Base-by-base conservation (phyloP, 768 basidiomycete species). In the Tricholoma matsutake region DNA sequence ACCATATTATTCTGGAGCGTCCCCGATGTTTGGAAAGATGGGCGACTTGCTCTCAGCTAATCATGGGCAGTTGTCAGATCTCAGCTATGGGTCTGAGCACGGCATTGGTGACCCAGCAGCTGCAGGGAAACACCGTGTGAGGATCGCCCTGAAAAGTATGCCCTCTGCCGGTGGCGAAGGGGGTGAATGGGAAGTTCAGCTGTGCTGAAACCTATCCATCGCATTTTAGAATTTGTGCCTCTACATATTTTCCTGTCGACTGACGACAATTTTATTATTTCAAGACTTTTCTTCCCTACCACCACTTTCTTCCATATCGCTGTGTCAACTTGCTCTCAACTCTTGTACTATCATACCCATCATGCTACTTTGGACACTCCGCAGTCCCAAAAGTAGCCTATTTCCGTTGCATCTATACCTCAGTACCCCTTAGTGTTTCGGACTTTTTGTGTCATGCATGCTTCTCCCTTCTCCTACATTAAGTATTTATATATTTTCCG, bases 131-230 rank as follows among this genome's bases (percentile, higher is more conserved):
- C 81, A 84, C 39, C 81, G 87, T 39, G 86, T 88, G 63, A 81
- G 86, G 63, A 86, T 88, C 54, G 85, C 87, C 29, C 75, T 89
- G 63, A 88, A 85, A 73, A 85, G 81, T 66, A 74, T 86, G 73
- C 87, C 88, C 0, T 78, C 78, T 20, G 73, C 80, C 31, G 86
- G 86, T 51, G 81, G 81, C 63, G 86, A 87, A 70, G 86, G 86
- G 52, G 88, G 88, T 62, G 88, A 89, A 75, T 90, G 89, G 88
- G 88, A 91, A 71, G 87, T 91, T 51, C 83, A 88, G 69, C 76
- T 89, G 56, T 88, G 86, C 72, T 89, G 75, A 78, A 61, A n/a
- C n/a, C n/a, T n/a, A n/a, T 54, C 49, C 28, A 13, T 39, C 52
- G 22, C 25, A 9, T 56, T 55, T 37, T 63, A 63, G 65, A 54